Conservation (phyloP, 805 yeast species). For the Wickerhamiella sorbophila region DNA sequence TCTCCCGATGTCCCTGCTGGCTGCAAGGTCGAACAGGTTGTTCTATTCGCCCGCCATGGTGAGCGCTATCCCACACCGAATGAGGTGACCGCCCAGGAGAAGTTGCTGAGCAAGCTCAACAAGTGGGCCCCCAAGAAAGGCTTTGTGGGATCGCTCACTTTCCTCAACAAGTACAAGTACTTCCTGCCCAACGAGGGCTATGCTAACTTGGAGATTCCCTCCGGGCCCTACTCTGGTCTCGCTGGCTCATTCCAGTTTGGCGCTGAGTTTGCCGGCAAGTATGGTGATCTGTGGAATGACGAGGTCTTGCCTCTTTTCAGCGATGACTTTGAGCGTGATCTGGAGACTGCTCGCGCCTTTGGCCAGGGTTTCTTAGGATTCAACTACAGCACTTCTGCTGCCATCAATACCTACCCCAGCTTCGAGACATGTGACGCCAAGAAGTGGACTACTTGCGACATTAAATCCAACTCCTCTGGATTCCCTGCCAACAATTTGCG, state of each 20-base stretch:
- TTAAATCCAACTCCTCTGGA: slow-evolving; percentile 27
- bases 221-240: slow-evolving; percentile 35
- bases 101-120: slow-evolving; percentile 15
- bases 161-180: slow-evolving; percentile 17
- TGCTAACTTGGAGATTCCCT: slow-evolving; percentile 31
- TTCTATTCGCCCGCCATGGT: slow-evolving; percentile 38
- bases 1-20: slow-evolving; percentile 33
- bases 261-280: slow-evolving; percentile 30
- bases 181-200: slow-evolving; percentile 23
- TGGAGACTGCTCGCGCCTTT: slow-evolving; percentile 40
- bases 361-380: slow-evolving; percentile 46
- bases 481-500: slow-evolving; percentile 3
- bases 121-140: slow-evolving; percentile 1
- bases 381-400: slow-evolving; percentile 27
- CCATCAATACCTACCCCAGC: slow-evolving; percentile 34
- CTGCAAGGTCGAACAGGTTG: slow-evolving; percentile 37
- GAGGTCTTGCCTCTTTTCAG: slow-evolving; percentile 32
- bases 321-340: slow-evolving; percentile 20
- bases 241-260: slow-evolving; percentile 34
- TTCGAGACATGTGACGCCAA: slow-evolving; percentile 38
- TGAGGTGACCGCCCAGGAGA: slow-evolving; percentile 11
- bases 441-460: slow-evolving; percentile 41
- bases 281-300: slow-evolving; percentile 29
- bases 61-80: slow-evolving; percentile 32
- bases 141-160: slow-evolving; percentile 13